phyloP scores from a whole-genome alignment of 208 protist genomes.

The Acanthamoeba comandoni region DNA sequence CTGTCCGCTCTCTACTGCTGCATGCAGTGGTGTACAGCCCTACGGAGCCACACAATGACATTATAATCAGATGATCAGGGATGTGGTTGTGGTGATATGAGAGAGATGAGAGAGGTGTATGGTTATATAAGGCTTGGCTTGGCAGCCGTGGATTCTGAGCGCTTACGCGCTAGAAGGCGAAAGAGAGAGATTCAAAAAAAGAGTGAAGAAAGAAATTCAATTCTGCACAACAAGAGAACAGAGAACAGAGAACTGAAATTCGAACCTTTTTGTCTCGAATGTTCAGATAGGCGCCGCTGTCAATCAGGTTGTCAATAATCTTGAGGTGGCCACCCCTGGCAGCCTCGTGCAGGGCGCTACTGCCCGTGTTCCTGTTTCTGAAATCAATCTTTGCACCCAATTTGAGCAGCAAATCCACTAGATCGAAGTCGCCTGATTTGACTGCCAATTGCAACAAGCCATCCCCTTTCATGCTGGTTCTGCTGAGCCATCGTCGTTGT shows the following conservation, averaged over 20 bases:
- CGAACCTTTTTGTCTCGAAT: slow-evolving; percentile 11
- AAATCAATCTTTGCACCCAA: neutral
- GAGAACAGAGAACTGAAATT: neutral
- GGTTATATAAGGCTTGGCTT: too few species aligned
- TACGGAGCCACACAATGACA: too few species aligned
- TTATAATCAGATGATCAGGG: too few species aligned
- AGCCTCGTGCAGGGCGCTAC: slow-evolving; percentile 20
- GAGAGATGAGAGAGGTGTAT: too few species aligned
- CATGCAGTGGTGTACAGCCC: slow-evolving; percentile 31
- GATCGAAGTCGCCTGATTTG: slow-evolving; percentile 2
- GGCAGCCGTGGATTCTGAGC: too few species aligned
- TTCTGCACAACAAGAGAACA: neutral
- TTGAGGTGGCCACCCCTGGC: slow-evolving; percentile 3
- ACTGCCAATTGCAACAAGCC: neutral
- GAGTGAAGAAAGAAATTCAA: neutral
- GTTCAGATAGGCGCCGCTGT: slow-evolving; percentile 34
- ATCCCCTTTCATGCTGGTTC: slow-evolving; percentile 24
- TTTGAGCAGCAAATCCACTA: slow-evolving; percentile 4
- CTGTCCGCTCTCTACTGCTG: neutral
- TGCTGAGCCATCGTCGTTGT: neutral
- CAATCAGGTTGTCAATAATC: neutral
- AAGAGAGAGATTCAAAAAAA: too few species aligned
- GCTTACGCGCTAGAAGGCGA: too few species aligned
- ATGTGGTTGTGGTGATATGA: too few species aligned
- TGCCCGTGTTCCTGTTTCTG: slow-evolving; percentile 25